Evolutionary conservation across 106 monocot species (phyloP), one percentile per base, ranked within the genome.

Genomic region (Acorus calamus): DNA sequence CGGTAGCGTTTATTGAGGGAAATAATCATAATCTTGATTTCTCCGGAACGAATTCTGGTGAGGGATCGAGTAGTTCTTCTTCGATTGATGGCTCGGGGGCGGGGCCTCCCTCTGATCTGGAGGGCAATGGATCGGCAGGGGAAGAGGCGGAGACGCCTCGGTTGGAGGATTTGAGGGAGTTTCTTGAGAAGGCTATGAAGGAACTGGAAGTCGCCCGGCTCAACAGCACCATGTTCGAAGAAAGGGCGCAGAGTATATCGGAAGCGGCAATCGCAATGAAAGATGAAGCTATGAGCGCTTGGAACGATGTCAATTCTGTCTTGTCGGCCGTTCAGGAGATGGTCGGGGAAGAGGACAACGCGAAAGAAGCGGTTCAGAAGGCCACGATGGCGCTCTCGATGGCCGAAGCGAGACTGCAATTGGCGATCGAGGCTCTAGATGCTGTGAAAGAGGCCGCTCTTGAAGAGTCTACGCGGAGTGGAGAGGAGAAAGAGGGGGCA

Each of bases 361-460:
- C 87, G n/a, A 96, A 96, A 73, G 91, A 96, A 55, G 78, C 81
- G 28, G 80, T 91, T 10, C 84, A 83, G 69, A 87, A 88, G 63
- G 87, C 91, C 41, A 96, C 84, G 46, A 96, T 88, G 91, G 73
- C 85, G 0, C 80, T 96, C 57, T 96, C 80, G n/a, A 80, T 91
- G 75, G 87, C 91, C 53, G 91, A 96, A 70, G 91, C 96, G 4
- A 84, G 87, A 67, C 46, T 91, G 52, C 77, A 85, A 61, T 46
- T 91, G 11, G 85, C 84, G 41, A 46, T 62, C 7, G 85, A 76
- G 55, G 66, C 75, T 66, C 48, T 81, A 61, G 66, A 78, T 70
- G 62, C 68, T 0, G 71, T 60, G 54, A 81, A 60, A 48, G 82
- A 88, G 49, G n/a, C 48, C 3, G 11, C 54, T 14, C 3, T 52